Evolutionary conservation across 1,139 yeast species (phyloP).

Genomic region (Chernovozyma sophiae-reginae): DNA sequence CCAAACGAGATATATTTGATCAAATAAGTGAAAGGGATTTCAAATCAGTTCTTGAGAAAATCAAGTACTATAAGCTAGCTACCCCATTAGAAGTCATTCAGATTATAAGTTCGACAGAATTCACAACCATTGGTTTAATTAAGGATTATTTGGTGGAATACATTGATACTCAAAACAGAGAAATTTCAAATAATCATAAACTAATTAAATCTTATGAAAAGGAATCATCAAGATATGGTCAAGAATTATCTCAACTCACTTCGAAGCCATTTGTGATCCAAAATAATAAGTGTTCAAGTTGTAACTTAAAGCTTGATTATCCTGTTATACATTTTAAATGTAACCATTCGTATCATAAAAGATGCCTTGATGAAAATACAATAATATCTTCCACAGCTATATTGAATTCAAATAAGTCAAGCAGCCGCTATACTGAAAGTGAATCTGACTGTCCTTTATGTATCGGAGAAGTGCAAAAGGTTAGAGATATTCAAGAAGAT

Average conservation of each 20-base stretch:
- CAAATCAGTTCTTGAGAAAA: conserved; percentile 45
- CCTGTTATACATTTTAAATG: conserved; percentile 87
- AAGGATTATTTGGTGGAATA: conserved; percentile 65
- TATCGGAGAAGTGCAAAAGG: conserved; percentile 61
- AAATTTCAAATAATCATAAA: conserved; percentile 63
- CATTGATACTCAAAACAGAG: conserved; percentile 58
- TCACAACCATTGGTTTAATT: conserved; percentile 69
- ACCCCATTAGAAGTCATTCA: conserved; percentile 77
- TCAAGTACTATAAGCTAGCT: conserved; percentile 52
- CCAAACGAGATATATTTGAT: conserved; percentile 50
- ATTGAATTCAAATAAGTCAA: conserved; percentile 8
- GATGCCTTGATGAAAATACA: conserved; percentile 58
- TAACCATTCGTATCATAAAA: conserved; percentile 80
- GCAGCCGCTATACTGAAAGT: conserved; percentile 9
- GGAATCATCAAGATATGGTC: conserved; percentile 58
- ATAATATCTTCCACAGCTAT: conserved; percentile 16
- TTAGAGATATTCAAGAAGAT: conserved; percentile 52
- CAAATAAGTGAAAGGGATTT: conserved; percentile 54
- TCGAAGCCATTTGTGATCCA: conserved; percentile 62
- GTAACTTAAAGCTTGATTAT: conserved; percentile 64
- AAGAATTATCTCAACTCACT: conserved; percentile 49
- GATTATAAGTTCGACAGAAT: conserved; percentile 58
- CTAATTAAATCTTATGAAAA: conserved; percentile 64
- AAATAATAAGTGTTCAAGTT: conserved; percentile 66
- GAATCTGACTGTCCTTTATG: conserved; percentile 64